Percentiles rank a stretch among this genome's conserved stretches.
These are phyloP conservation scores for Dittrichia graveolens DNA, from an alignment of 129 eudicot genomes.

Conservation along the genomic window DNA sequence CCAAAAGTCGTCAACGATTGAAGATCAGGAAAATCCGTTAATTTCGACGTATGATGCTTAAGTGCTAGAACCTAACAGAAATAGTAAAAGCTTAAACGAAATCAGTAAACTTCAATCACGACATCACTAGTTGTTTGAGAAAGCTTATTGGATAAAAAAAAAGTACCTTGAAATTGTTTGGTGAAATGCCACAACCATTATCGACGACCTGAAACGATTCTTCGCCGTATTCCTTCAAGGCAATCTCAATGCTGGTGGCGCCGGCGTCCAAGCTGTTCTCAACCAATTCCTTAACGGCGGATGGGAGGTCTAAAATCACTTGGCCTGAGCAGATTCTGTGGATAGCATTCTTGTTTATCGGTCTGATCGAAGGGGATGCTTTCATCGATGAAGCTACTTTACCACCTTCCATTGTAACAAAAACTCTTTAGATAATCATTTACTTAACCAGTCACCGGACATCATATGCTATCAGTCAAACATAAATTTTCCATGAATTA, in stretches of 20 bases:
- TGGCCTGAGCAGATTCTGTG: slow-evolving; percentile 90
- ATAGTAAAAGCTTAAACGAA: neutral
- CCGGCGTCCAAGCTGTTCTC: slow-evolving; percentile 98
- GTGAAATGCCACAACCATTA: slow-evolving; percentile 79
- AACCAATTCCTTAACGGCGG: slow-evolving; percentile 90
- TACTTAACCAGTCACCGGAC: neutral
- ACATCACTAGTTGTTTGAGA: neutral
- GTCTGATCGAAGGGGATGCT: slow-evolving; percentile 49
- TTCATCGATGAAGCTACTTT: slow-evolving; percentile 20
- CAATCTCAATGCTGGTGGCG: slow-evolving; percentile 73
- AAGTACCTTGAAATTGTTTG: slow-evolving; percentile 63
- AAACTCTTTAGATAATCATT: neutral
- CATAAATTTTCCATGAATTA: neutral
- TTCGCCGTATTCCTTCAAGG: slow-evolving; percentile 65
- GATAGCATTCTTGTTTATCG: slow-evolving; percentile 74
- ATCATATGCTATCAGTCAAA: neutral
- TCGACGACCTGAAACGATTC: slow-evolving; percentile 78
- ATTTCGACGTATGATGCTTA: slow-evolving; percentile 92
- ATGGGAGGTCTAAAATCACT: slow-evolving; percentile 85
- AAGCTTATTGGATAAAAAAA: neutral
- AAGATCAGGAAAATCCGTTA: slow-evolving; percentile 87
- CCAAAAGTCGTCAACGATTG: slow-evolving; percentile 85
- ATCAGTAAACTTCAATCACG: neutral
- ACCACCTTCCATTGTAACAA: slow-evolving; percentile 42
- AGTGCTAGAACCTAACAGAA: slow-evolving; percentile 74